phyloP scores from a whole-genome alignment of 78 protist genomes.

The Chrysochromulina tobinii region DNA sequence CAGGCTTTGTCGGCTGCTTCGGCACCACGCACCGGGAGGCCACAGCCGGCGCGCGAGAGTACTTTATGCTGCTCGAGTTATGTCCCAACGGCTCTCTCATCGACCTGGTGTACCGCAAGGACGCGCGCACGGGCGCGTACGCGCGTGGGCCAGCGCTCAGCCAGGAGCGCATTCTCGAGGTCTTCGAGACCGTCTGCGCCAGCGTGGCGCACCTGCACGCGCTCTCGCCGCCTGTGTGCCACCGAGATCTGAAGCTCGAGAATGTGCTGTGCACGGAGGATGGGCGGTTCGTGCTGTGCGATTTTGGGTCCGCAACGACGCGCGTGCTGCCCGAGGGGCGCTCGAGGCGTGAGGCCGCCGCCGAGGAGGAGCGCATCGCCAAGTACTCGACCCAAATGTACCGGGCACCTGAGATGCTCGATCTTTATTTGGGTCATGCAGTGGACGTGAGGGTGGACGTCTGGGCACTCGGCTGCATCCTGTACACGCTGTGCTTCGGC shows the following conservation, averaged over 20 bases:
- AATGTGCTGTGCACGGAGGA: neutral
- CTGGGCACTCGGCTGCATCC: slow-evolving; percentile 18
- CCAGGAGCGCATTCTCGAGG: neutral
- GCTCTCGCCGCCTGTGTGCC: slow-evolving; percentile 24
- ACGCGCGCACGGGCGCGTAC: neutral
- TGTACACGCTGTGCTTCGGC: neutral
- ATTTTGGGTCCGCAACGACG: slow-evolving; percentile 37
- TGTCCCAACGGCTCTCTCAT: neutral
- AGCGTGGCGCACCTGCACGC: slow-evolving; percentile 38
- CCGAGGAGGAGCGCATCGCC: slow-evolving; percentile 27
- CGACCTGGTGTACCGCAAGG: too few species aligned
- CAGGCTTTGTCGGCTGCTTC: neutral
- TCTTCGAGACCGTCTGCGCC: neutral
- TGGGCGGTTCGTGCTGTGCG: slow-evolving; percentile 24
- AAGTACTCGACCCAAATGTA: neutral
- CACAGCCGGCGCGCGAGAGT: neutral
- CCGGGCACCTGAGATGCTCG: slow-evolving; percentile 42
- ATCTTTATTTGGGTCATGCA: neutral
- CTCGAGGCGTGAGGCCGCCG: neutral
- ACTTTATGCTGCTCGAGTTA: neutral
- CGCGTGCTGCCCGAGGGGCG: neutral
- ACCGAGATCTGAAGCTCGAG: slow-evolving; percentile 47
- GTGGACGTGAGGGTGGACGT: neutral
- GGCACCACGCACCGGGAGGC: neutral
- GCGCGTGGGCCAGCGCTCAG: too few species aligned